phyloP scores from a whole-genome alignment of 83 land plant species.

The Diphasiastrum complanatum region DNA sequence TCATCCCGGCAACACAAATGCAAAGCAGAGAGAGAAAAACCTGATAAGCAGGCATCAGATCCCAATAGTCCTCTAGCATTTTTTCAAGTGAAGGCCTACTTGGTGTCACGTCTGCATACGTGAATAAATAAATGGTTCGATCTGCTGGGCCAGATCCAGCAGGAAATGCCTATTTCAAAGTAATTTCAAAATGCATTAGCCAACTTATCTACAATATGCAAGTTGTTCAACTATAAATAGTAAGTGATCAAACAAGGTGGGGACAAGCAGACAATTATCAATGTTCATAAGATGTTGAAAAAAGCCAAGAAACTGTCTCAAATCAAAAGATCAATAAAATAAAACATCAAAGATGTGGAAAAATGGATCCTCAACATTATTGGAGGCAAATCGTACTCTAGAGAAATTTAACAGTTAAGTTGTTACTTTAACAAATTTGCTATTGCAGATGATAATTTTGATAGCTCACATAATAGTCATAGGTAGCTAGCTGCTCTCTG shows the following conservation, averaged over 20 bases:
- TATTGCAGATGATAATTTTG: no score
- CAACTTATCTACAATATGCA: not conserved
- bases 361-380: no score
- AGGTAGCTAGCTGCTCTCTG: no score
- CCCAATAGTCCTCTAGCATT: slow-evolving; percentile 85
- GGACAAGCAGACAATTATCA: not conserved
- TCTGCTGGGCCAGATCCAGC: slow-evolving; percentile 89
- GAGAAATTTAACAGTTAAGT: no score
- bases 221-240: not conserved
- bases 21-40: slow-evolving; percentile 26
- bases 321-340: no score
- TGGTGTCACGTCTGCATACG: slow-evolving; percentile 66
- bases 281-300: no score
- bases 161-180: slow-evolving; percentile 74
- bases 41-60: slow-evolving; percentile 90
- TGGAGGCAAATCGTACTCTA: no score
- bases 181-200: not conserved
- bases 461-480: no score
- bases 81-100: slow-evolving; percentile 66
- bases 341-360: no score
- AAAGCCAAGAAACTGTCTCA: no score
- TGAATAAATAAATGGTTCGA: slow-evolving; percentile 81
- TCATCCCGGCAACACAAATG: not conserved
- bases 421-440: no score
- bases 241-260: not conserved